Base-by-base conservation (phyloP, 2,329 filamentous ascomycete genomes). In the Tolypocladium cylindrosporum region DNA sequence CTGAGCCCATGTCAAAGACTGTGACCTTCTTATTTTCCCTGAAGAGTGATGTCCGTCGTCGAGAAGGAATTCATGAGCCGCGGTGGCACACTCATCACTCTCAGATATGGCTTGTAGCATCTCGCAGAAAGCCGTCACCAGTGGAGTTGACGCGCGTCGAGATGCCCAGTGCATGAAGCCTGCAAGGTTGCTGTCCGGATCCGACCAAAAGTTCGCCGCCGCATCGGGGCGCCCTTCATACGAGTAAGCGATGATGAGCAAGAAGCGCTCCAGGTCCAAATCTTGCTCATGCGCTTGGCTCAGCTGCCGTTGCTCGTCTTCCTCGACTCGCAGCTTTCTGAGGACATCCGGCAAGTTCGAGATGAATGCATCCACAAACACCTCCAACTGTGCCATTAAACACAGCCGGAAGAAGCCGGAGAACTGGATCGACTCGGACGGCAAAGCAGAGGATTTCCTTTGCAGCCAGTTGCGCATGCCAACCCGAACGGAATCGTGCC, bases 121-220 rank as follows among this genome's bases (percentile, higher is more conserved):
- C 69, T 97, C 93, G 71, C 94, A 99, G 66, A 97, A 99, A 14
- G 93, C 92, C 61, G 91, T 94, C 59, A 96, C 92, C 31, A 96
- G 82, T n/a, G 94, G 94, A 0, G 95, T 97, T 0, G 95, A 96
- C 60, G 96, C 91, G 65, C 94, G 83, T 64, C 91, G 88, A 4
- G 94, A 96, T n/a, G 92, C 90, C 94, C 94, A 99, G 62, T 96
- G 90, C 69, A 99, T 81, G 69, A 99, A 99, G 0, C 94, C 94
- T 61, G 92, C 90, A 39, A 99, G 77, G 64, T 97, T 96, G 68
- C 91, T 91, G 66, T 99, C 94, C 2, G 89, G 86, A 68, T 97
- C 92, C 39, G 83, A 83, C 94, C 94, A 99, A 65, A 97, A 97
- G 52, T 87, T 88, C 67, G 90, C 85, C 11, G 92, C 90, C 34